Evolutionary conservation across 2,329 filamentous ascomycete genomes (phyloP), one percentile per base, ranked within the genome.

Genomic region (Tricladium varicosporioides): DNA sequence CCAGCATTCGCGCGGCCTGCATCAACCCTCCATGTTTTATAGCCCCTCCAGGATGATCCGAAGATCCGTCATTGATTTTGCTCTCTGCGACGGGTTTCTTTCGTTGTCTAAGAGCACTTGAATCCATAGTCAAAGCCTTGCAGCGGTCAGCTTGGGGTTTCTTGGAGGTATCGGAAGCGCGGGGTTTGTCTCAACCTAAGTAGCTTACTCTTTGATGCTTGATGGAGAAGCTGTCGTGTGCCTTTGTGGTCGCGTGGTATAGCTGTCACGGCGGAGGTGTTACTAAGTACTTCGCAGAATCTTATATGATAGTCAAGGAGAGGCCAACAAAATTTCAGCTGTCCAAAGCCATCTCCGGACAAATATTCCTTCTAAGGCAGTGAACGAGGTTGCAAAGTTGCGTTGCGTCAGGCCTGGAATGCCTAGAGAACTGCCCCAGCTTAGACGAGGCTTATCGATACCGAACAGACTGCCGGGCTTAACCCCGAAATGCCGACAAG

Each of bases 41-140:
- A 13, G 66, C 61, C 47, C 70, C 71, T 46, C 63, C 70, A 13
- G 70, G 70, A 55, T 73, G 71, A 31, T 58, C 56, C 32, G 54
- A 18, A n/a, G 47, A 44, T 33, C 31, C 48, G 56, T 11, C 31
- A 40, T 45, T 31, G 42, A 50, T 14, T n/a, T 49, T 11, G 36
- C 36, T 27, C 36, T 40, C 47, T 18, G 40, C 54, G 40, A 53
- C 51, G 50, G 40, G 33, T 31, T 59, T 58, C 22, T 65, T 62
- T 40, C 68, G 64, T 45, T 70, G 63, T 56, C 62, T 65, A 8
- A 69, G 56, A 36, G 48, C 54, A 40, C 62, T 55, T 36, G 56
- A 63, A 49, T 56, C 56, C 65, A 69, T 69, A 47, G 5, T 62
- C n/a, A 10, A 11, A 40, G 36, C n/a, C 36, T 40, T n/a, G 36